Percentiles rank a stretch among this genome's conserved stretches.
phyloP scores from a whole-genome alignment of 177 flowering plant species.

The Vitis hybrid region DNA sequence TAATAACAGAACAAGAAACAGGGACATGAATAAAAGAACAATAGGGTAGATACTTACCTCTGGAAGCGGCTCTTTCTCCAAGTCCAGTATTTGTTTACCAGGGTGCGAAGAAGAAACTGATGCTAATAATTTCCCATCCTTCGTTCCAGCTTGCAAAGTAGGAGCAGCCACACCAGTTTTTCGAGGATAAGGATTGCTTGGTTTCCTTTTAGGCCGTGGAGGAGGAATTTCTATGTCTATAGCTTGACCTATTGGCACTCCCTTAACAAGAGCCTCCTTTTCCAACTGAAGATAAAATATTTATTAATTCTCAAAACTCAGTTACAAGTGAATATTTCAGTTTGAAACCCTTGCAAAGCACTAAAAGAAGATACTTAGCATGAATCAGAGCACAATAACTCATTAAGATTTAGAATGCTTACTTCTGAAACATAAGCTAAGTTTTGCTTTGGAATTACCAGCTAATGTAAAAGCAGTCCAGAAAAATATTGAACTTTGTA shows the following conservation, averaged over 20 bases:
- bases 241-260: conserved; percentile 69
- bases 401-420: neutral
- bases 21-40: neutral
- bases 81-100: conserved; percentile 41
- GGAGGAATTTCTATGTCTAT: conserved; percentile 92
- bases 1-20: neutral
- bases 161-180: conserved; percentile 45
- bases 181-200: conserved; percentile 94
- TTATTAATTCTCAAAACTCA: conserved; percentile 13
- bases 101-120: conserved; percentile 38
- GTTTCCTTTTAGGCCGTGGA: conserved; percentile 97
- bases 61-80: conserved; percentile 50
- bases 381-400: neutral
- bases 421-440: neutral
- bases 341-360: conserved; percentile 1
- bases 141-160: conserved; percentile 30
- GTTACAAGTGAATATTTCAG: conserved; percentile 10
- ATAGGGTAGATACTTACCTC: conserved; percentile 40
- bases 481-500: neutral
- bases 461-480: neutral
- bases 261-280: conserved; percentile 81
- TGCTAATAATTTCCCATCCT: conserved; percentile 42
- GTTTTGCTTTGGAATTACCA: neutral
- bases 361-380: neutral
- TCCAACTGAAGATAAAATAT: conserved; percentile 64